A percentile compares a stretch with the other conserved stretches of the same genome.
phyloP scores from a whole-genome alignment of 2,329 filamentous ascomycete species.

The Diaporthe sp. region DNA sequence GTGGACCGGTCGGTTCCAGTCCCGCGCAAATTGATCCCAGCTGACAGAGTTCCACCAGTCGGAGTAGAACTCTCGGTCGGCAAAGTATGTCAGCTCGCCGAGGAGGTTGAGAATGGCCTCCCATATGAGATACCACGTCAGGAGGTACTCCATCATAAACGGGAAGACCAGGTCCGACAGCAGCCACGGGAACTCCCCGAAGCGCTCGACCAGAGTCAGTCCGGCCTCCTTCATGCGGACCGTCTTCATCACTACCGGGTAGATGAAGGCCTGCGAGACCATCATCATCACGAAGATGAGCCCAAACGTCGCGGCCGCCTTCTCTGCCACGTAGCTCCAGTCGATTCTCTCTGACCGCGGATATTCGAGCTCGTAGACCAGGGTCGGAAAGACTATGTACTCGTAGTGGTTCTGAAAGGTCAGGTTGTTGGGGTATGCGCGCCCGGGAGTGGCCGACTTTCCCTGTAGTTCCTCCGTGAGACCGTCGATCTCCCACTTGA shows the following conservation, averaged over 20 bases:
- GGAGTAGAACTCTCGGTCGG: constrained; percentile 80
- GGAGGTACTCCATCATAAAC: constrained; percentile 83
- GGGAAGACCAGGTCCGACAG: constrained; percentile 83
- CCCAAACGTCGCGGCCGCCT: constrained; percentile 78
- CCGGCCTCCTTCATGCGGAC: constrained; percentile 77
- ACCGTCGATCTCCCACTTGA: constrained; percentile 76
- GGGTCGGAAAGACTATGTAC: constrained; percentile 81
- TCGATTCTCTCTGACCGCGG: constrained; percentile 77
- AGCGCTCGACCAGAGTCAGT: constrained; percentile 71
- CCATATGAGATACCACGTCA: constrained; percentile 88
- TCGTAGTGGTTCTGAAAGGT: constrained; percentile 76
- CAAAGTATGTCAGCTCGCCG: constrained; percentile 82
- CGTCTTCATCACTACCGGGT: constrained; percentile 79
- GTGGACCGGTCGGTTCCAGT: constrained; percentile 86
- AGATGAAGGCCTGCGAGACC: constrained; percentile 82
- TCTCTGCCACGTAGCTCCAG: constrained; percentile 83
- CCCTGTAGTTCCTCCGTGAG: constrained; percentile 76
- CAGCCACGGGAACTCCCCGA: constrained; percentile 80
- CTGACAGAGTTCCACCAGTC: constrained; percentile 76
- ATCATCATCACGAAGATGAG: constrained; percentile 85
- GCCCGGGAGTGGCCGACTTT: constrained; percentile 65
- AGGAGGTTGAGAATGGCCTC: constrained; percentile 81
- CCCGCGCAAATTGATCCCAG: constrained; percentile 84
- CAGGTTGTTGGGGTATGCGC: constrained; percentile 78
- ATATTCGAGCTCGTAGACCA: constrained; percentile 86